Base-by-base conservation (phyloP, 768 basidiomycete species). In the Naganishia onofrii region DNA sequence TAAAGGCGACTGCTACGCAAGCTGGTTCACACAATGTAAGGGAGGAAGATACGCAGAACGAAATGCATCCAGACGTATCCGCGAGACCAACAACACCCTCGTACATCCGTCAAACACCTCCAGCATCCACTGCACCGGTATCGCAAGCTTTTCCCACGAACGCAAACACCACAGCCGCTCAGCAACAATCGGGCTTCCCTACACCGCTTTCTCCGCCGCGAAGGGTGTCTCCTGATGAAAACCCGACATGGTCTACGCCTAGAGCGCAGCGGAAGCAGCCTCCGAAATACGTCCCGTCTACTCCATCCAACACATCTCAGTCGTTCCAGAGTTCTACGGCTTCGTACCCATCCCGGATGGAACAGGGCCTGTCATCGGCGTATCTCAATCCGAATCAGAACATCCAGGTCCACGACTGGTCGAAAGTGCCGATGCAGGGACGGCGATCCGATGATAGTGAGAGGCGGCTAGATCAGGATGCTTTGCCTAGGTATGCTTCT, bases 201-300 rank as follows among this genome's bases (percentile, higher is more conserved):
- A 58, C 57, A 9, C 32, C 57, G 57, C 57, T 58, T 7, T 58
- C 57, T 21, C 57, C 57, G 13, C 57, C 57, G 21, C 12, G 57
- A 23, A 58, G 57, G 28, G 29, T 31, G 36, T 21, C 29, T 3
- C 12, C 57, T 31, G 36, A 36, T 23, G 34, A 58, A n/a, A n/a
- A 8, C 9, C 28, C 57, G 21, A 36, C 32, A 9, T 21, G 12
- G 57, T 58, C 34, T 5, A 58, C 57, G 34, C 57, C 57, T 23
- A 58, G 57, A 32, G 34, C 57, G 34, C 21, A 19, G 38, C 32
- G 28, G 5, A 58, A 36, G 23, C 32, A 23, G 29, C n/a, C 31
- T n/a, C 32, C 31, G 17, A 58, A 3, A 23, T 34, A 12, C 7
- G 23, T 58, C 8, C 57, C 32, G 9, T 36, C 29, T 21, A 58